Evolutionary conservation across 2,329 filamentous ascomycete genomes (phyloP).

Genomic region (Setomelanomma holmii): DNA sequence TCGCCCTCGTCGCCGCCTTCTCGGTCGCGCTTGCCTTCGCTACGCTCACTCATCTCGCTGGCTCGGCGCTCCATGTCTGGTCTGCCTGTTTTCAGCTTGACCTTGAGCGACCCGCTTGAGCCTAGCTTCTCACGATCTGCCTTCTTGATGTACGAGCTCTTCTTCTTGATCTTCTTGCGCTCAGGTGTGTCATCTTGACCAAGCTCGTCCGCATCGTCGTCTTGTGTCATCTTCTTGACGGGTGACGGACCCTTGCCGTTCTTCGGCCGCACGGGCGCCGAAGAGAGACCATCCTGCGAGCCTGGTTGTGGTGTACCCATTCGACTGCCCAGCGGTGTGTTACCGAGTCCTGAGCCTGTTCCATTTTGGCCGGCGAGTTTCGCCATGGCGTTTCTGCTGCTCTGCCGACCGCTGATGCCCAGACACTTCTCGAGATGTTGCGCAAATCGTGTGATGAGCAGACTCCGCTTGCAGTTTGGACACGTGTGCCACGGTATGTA

Average conservation of each 20-base stretch:
- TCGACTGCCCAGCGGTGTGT: slow-evolving; percentile 52
- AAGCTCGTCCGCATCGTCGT: slow-evolving; percentile 38
- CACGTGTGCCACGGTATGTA: slow-evolving; percentile 64
- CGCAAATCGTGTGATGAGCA: slow-evolving; percentile 67
- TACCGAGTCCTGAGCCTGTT: slow-evolving; percentile 49
- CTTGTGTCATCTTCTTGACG: slow-evolving; percentile 35
- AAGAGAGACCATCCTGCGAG: slow-evolving; percentile 28
- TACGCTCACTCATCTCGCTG: slow-evolving; percentile 38
- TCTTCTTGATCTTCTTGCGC: slow-evolving; percentile 58
- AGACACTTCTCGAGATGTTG: slow-evolving; percentile 69
- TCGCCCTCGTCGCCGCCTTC: slow-evolving; percentile 40
- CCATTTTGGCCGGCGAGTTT: slow-evolving; percentile 50
- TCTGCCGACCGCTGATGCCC: slow-evolving; percentile 62
- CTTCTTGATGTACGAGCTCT: slow-evolving; percentile 51
- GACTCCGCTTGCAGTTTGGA: slow-evolving; percentile 66
- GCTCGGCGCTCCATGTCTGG: slow-evolving; percentile 38
- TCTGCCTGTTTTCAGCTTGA: slow-evolving; percentile 43
- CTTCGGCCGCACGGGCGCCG: slow-evolving; percentile 32
- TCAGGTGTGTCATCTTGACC: slow-evolving; percentile 53
- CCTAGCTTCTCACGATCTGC: slow-evolving; percentile 42
- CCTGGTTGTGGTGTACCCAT: slow-evolving; percentile 52
- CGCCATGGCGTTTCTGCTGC: slow-evolving; percentile 58
- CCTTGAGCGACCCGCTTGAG: slow-evolving; percentile 33
- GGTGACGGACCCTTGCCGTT: slow-evolving; percentile 44
- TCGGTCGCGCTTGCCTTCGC: slow-evolving; percentile 44